Evolutionary conservation across 2,329 filamentous ascomycete species (phyloP), one percentile per base, ranked within the genome.

Genomic region (Neofusicoccum cordaticola): DNA sequence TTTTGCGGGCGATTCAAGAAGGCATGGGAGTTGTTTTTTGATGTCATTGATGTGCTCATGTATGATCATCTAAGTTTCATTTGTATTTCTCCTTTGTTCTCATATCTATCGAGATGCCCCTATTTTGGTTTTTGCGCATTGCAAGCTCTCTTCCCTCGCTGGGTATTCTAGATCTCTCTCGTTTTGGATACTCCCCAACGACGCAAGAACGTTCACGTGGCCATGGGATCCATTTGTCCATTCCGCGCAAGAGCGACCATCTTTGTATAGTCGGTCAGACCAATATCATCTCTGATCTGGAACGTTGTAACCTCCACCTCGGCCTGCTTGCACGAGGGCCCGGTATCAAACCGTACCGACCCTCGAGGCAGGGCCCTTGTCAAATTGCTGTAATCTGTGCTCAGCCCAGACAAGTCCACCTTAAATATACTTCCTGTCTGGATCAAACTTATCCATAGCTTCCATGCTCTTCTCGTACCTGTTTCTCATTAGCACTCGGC

Each of bases 381-480:
- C 27, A 31, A 31, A 31, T 31, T 31, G 27, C 27, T 31, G 27
- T 48, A 11, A n/a, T 48, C 17, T 2, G 22, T 12, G 19, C 27
- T 4, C 8, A 8, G 19, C 17, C 9, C 17, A 12, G 45, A 13
- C 8, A 27, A 4, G 11, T 31, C 8, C 2, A 7, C 12, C 34
- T 65, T 44, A 96, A 68, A 98, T 86, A 74, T 96, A 97, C 75
- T 85, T 90, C 74, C 88, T 88, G 72, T 96, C 86, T 0, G 95
- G 95, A 75, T 99, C 95, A 61, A 93, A 66, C 73, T 76, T 83
- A 71, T 92, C 86, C 82, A 99, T 87, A 65, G 93, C 72, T 62
- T 97, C 94, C 83, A 98, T 98, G 66, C 90, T 91, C 85, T 97
- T 97, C 82, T 98, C 94, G 76, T 97, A 95, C 89, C 77, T 80